These are phyloP conservation scores for Forsythia viridissima DNA, from an alignment of 257 asterid species.

Conservation along the genomic window DNA sequence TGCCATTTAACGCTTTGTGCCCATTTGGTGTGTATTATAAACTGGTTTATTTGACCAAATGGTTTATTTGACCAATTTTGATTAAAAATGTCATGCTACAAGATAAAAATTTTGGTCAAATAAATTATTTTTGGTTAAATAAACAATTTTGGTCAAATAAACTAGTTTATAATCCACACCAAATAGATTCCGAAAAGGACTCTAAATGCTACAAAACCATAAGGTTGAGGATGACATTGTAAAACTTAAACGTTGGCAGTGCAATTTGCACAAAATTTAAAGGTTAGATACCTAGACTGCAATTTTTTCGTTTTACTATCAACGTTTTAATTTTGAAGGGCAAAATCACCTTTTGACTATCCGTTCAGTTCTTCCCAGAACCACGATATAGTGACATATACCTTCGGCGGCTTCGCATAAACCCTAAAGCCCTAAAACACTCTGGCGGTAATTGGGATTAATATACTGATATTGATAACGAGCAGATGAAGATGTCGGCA, in stretches of 20 bases:
- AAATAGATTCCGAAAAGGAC: background rate
- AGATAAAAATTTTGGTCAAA: too few species aligned
- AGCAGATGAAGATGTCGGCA: constrained; percentile 48
- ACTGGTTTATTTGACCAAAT: too few species aligned
- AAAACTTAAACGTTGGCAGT: background rate
- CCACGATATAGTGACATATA: background rate
- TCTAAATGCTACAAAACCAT: background rate
- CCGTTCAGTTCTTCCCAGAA: background rate
- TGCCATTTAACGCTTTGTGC: too few species aligned
- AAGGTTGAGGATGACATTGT: background rate
- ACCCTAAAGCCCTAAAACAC: background rate
- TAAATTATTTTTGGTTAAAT: too few species aligned
- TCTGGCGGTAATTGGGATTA: background rate
- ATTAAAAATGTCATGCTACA: too few species aligned
- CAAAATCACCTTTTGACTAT: background rate
- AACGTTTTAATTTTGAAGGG: too few species aligned
- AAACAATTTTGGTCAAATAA: too few species aligned
- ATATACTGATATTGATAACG: background rate
- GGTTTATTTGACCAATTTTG: too few species aligned
- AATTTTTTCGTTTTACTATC: background rate
- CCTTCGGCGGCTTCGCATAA: background rate
- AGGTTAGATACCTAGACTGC: background rate
- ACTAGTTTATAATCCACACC: too few species aligned
- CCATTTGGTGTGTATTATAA: too few species aligned
- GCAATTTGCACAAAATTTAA: background rate